These are phyloP conservation scores for Filosporella fistucella DNA, from an alignment of 495 filamentous ascomycete species.

Conservation along the genomic window DNA sequence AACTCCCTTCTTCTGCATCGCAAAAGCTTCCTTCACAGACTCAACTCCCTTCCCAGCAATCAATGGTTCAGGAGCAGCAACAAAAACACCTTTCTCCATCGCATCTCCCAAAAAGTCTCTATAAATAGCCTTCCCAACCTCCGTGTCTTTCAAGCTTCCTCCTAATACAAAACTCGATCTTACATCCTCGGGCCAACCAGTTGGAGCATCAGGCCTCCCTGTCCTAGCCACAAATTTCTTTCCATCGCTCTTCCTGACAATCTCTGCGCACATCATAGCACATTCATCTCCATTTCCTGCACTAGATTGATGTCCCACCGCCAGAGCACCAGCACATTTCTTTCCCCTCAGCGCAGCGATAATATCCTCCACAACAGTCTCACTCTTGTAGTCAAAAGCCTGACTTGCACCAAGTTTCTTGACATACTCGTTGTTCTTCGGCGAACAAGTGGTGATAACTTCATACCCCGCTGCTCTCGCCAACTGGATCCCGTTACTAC, in stretches of 20 bases:
- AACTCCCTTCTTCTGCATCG: conserved; percentile 9
- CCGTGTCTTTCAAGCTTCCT: neutral
- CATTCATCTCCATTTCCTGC: neutral
- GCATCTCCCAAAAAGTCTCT: conserved; percentile 7
- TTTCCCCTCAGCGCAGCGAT: neutral
- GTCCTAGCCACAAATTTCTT: neutral
- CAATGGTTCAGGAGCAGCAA: conserved; percentile 5
- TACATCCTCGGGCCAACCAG: neutral
- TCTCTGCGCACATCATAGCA: neutral
- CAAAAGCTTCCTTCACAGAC: conserved; percentile 8
- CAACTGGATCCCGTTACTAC: conserved; percentile 32
- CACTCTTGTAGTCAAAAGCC: conserved; percentile 11
- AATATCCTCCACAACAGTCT: neutral
- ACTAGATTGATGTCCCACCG: neutral
- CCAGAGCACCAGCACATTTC: neutral
- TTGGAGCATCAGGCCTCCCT: neutral
- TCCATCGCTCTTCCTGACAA: neutral
- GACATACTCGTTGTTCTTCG: conserved; percentile 30
- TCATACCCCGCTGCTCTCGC: conserved; percentile 28
- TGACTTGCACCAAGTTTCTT: conserved; percentile 30
- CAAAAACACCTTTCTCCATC: conserved; percentile 1
- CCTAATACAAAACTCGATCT: neutral
- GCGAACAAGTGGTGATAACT: conserved; percentile 33
- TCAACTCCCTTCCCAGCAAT: conserved; percentile 12
- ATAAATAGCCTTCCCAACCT: conserved; percentile 2